These are phyloP conservation scores for Trichoderma aggressivum DNA, from an alignment of 2,329 filamentous ascomycete genomes.

Conservation along the genomic window DNA sequence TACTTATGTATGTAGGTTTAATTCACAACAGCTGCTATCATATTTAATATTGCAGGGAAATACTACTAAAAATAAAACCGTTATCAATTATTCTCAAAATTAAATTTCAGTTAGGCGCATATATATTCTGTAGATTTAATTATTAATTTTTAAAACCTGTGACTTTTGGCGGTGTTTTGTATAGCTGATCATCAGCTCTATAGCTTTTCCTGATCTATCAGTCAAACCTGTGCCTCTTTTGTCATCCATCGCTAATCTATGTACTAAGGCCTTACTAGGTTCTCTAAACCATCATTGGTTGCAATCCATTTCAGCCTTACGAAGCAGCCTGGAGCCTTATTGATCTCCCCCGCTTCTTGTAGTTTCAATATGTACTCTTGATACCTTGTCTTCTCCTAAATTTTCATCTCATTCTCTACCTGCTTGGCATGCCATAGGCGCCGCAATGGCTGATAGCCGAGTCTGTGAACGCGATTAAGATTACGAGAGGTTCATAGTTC, in stretches of 20 bases:
- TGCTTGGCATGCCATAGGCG: background rate
- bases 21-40: too few relatives aligned
- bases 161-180: too few relatives aligned
- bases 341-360: background rate
- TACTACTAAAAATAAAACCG: too few relatives aligned
- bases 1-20: too few relatives aligned
- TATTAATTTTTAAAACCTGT: too few relatives aligned
- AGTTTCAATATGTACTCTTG: background rate
- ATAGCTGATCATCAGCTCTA: too few relatives aligned
- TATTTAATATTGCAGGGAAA: too few relatives aligned
- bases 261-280: background rate
- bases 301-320: background rate
- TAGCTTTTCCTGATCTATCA: too few relatives aligned
- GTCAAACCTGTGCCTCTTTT: background rate
- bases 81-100: too few relatives aligned
- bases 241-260: background rate
- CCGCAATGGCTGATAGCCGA: background rate
- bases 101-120: too few relatives aligned
- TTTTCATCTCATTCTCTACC: background rate
- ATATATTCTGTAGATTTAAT: too few relatives aligned
- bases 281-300: background rate
- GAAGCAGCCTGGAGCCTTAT: background rate
- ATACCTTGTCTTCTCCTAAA: background rate
- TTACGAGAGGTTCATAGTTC: background rate
- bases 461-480: background rate